phyloP scores from a whole-genome alignment of 164 flowering plant species.

The Magnolia officinalis region DNA sequence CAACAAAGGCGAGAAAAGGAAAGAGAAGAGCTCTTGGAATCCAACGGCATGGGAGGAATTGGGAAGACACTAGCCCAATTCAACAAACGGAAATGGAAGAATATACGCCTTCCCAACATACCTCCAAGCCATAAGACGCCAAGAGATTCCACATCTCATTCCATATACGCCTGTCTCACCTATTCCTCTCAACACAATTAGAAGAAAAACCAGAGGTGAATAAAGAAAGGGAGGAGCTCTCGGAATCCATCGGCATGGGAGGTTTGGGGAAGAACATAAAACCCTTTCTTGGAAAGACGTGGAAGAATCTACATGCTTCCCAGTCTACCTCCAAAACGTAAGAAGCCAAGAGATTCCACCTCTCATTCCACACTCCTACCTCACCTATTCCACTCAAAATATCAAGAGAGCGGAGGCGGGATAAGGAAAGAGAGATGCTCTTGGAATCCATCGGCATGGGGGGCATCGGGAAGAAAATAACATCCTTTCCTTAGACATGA shows the following conservation, averaged over 20 bases:
- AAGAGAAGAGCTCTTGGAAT: not conserved
- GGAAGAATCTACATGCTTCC: not conserved
- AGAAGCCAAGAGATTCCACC: not conserved
- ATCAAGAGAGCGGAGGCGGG: not conserved
- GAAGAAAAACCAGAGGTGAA: no score
- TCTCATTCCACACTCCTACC: not conserved
- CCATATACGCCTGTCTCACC: no score
- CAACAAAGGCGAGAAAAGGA: not conserved
- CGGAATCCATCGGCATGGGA: conserved; percentile 1
- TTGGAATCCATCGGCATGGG: conserved; percentile 1
- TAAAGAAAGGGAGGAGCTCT: not conserved
- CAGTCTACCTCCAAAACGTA: not conserved
- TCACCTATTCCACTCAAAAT: no score
- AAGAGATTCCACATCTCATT: not conserved
- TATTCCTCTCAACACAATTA: no score
- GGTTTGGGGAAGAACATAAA: not conserved
- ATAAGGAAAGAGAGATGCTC: not conserved
- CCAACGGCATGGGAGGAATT: conserved; percentile 3
- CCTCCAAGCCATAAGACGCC: not conserved
- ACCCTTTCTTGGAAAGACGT: not conserved
- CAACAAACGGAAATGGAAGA: not conserved
- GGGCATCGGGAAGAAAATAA: not conserved
- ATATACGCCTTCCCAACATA: not conserved
- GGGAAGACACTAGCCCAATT: not conserved
- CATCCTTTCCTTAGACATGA: not conserved